Evolutionary conservation across 1,284 basidiomycete species (phyloP), one percentile per base, ranked within the genome.

Genomic region (Thelephora terrestris): DNA sequence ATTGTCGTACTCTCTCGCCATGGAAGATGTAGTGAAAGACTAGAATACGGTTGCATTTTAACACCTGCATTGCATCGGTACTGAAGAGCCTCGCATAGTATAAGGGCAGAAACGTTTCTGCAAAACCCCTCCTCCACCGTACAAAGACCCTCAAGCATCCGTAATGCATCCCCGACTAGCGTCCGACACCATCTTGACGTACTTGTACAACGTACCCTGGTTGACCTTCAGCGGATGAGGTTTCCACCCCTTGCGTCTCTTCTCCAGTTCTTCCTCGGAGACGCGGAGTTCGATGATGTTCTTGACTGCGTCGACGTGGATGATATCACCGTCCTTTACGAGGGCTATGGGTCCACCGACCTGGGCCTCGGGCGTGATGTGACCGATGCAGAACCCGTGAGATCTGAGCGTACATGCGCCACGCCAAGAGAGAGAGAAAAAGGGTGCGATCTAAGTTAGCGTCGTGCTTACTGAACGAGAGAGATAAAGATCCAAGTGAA

Each of bases 301-400:
- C 56, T 79, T 78, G 45, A 89, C 78, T 3, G 91, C 91, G 60
- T 93, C 87, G 50, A 93, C 85, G 36, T 81, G 78, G 58, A 93
- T 90, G 48, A 79, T 68, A 63, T 96, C 92, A 1, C 92, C 93
- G 59, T 95, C 91, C 53, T 78, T 65, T 5, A 96, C 85, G 20
- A 96, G 77, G 9, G 87, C 92, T 60, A 96, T 95, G 5, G 91
- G 90, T 2, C 92, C 92, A 35, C 92, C 92, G 25, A 84, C 81
- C 59, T 89, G 87, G 5, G 91, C 91, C 64, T 93, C 91, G 36
- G 87, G 87, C 2, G 89, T 91, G 56, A 96, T 89, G 60, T 96
- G 92, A 3, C 92, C 91, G 50, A 94, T 87, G 58, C 85, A 85
- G 71, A 95, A 95, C 14, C 89, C 88, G 65, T 91, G 89, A 42